Conservation (phyloP, 371 early-diverging fungal genomes). For the Amoeboaphelidium occidentale region DNA sequence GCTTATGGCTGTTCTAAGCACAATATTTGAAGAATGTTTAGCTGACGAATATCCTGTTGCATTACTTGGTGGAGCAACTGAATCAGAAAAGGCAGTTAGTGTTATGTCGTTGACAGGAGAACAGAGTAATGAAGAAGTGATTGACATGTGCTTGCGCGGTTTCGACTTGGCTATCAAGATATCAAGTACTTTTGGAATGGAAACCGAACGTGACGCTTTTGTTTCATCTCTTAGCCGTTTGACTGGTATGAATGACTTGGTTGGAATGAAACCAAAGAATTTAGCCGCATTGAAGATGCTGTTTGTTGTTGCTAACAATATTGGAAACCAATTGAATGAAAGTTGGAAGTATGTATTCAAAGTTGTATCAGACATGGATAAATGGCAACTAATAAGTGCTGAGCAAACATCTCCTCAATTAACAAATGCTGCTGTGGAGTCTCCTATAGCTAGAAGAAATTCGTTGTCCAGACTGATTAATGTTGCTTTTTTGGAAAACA, state of each 20-base stretch:
- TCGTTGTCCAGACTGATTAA: no score
- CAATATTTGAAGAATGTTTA: constrained; percentile 16
- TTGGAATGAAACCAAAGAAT: constrained; percentile 18
- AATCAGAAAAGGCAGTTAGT: neutral
- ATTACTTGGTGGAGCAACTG: no score
- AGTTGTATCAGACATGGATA: constrained; percentile 17
- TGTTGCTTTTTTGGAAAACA: no score
- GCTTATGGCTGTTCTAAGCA: constrained; percentile 21
- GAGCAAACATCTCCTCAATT: no score
- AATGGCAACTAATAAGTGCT: no score
- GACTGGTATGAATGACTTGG: constrained; percentile 14
- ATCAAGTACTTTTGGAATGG: constrained; percentile 18
- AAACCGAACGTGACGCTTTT: constrained; percentile 28
- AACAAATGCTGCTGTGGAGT: no score
- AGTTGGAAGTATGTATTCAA: constrained; percentile 22
- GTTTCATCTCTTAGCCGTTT: constrained; percentile 22
- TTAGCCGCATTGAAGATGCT: constrained; percentile 20
- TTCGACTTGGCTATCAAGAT: constrained; percentile 16
- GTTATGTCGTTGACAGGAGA: constrained; percentile 5
- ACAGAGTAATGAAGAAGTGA: constrained; percentile 5
- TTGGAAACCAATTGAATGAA: constrained; percentile 20
- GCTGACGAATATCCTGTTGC: constrained; percentile 8
- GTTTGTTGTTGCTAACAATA: constrained; percentile 10
- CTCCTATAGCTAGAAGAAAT: no score
- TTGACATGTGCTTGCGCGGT: constrained; percentile 23